Base-by-base conservation (phyloP, 345 rosid genomes). In the Euphorbia lathyris region DNA sequence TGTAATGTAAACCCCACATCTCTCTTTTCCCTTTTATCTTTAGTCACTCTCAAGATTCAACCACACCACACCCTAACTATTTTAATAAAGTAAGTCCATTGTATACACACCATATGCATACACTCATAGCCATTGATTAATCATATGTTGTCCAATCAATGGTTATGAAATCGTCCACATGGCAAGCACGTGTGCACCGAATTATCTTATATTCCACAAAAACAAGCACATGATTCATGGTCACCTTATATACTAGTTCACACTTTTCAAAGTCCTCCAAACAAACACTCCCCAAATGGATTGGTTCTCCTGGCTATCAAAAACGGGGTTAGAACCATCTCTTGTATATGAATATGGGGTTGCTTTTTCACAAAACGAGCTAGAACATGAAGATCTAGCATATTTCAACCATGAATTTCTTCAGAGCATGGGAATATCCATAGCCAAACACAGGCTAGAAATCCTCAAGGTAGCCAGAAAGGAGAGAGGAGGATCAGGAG, bases 221-320 rank as follows among this genome's bases (percentile, higher is more conserved):
- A 43, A 43, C 48, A 43, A 43, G 1, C 45, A 40, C 45, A 40
- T 40, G 45, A 40, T 40, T 40, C 9, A 3, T 38, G 42, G 9
- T 9, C 60, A 30, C 60, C 51, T 10, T 47, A 23, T 36, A 19
- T n/a, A 59, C 51, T 36, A 12, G 0, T 0, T 53, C 26, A 3
- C 22, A 26, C 26, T 47, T 29, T 60, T 52, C 67, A 23, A 20
- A 34, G 7, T 61, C 68, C 59, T 42, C 10, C 14, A 48, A n/a
- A 29, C 19, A 23, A 23, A 29, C n/a, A 60, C 32, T 26, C 4
- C 5, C 43, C 62, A 58, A 42, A 91, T 92, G 99, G 97, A 95
- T 66, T 95, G 99, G 99, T 92, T 87, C 80, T 82, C 96, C 7
- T 95, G 99, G 99, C 88, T 95, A 7, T 86, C 97, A 30, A 87